Evolutionary conservation across 768 basidiomycete species (phyloP).

Genomic region (Coprinellus aureogranulatus): DNA sequence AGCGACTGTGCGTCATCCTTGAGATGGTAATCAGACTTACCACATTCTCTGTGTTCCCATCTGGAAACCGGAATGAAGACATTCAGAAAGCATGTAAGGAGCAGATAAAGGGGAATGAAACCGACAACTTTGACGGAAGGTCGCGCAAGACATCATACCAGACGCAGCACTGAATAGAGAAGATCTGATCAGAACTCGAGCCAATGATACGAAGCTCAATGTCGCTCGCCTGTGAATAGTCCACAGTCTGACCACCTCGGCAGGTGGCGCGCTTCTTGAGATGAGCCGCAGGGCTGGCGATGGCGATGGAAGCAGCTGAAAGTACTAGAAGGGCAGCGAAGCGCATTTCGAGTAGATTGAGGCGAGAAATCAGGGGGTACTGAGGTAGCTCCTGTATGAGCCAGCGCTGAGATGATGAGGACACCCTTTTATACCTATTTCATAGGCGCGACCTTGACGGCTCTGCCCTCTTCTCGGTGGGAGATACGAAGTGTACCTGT

Average conservation of each 20-base stretch:
- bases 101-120: too few relatives aligned
- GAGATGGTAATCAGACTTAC: too few relatives aligned
- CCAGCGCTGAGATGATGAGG: not conserved
- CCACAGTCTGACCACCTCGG: not conserved
- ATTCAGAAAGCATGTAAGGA: too few relatives aligned
- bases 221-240: not conserved
- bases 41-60: not conserved
- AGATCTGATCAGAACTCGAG: not conserved
- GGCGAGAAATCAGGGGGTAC: not conserved
- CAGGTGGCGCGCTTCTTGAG: not conserved
- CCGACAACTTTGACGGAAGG: constrained; percentile 36
- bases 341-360: not conserved
- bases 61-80: too few relatives aligned
- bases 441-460: too few relatives aligned
- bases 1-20: too few relatives aligned
- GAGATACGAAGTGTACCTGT: too few relatives aligned
- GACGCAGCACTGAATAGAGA: constrained; percentile 29
- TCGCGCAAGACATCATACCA: constrained; percentile 40
- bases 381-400: not conserved
- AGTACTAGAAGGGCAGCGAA: not conserved
- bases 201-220: not conserved
- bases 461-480: too few relatives aligned
- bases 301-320: not conserved
- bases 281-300: not conserved
- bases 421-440: too few relatives aligned